These are phyloP conservation scores for Agapanthus africanus DNA, from an alignment of 106 monocot genomes.

Conservation along the genomic window DNA sequence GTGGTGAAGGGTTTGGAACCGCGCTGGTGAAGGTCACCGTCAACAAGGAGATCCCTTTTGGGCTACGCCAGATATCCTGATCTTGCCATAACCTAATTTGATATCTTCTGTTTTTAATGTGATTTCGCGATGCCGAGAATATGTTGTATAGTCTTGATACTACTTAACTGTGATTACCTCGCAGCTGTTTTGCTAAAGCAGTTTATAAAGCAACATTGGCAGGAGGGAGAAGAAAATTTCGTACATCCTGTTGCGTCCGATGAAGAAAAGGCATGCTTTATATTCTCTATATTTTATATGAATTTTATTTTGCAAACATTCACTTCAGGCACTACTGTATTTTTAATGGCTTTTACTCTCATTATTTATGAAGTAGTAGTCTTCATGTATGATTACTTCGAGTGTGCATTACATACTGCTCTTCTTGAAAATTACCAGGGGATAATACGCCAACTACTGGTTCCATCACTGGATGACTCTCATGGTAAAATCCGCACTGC, in stretches of 20 bases:
- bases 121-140: not conserved
- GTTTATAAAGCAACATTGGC: slow-evolving; percentile 96
- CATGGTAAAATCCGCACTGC: slow-evolving; percentile 88
- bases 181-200: slow-evolving; percentile 91
- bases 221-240: slow-evolving; percentile 79
- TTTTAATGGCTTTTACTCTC: not conserved
- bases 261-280: slow-evolving; percentile 91
- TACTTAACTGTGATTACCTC: slow-evolving; percentile 68
- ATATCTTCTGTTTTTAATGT: not conserved
- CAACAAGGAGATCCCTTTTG: slow-evolving; percentile 73
- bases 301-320: no score
- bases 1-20: slow-evolving; percentile 64
- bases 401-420: not conserved
- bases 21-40: slow-evolving; percentile 67
- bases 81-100: not conserved
- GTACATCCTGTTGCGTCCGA: slow-evolving; percentile 67
- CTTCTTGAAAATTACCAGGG: slow-evolving; percentile 26
- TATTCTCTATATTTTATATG: no score
- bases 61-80: slow-evolving; percentile 97
- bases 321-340: no score
- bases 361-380: no score
- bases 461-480: slow-evolving; percentile 69
- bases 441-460: slow-evolving; percentile 61
- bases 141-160: not conserved
- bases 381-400: no score